These are phyloP conservation scores for Amanita brunnescens DNA, from an alignment of 768 basidiomycete genomes.

Conservation along the genomic window DNA sequence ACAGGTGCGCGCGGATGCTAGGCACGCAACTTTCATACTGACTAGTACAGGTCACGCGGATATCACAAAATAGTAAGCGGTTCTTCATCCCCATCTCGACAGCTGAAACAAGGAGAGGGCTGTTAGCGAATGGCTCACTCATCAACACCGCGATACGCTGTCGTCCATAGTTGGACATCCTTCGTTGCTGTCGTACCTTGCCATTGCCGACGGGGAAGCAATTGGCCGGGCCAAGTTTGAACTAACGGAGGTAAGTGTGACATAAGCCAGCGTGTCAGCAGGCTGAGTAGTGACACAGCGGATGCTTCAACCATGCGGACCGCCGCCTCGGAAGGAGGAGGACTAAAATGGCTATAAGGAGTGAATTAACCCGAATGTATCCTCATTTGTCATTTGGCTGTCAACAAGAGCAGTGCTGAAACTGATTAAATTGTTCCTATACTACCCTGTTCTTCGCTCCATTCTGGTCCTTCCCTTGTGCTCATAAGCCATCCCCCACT, in stretches of 20 bases:
- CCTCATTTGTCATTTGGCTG: background rate
- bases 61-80: constrained; percentile 89
- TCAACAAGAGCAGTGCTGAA: background rate
- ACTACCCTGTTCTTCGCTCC: background rate
- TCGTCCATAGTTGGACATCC: constrained; percentile 91
- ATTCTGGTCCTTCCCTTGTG: background rate
- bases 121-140: constrained; percentile 90
- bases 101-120: constrained; percentile 7
- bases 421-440: constrained; percentile 1
- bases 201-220: constrained; percentile 93
- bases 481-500: background rate
- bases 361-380: background rate
- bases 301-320: constrained; percentile 93
- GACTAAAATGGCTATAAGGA: constrained; percentile 29
- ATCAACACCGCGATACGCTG: constrained; percentile 95
- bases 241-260: constrained; percentile 7
- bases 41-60: constrained; percentile 77
- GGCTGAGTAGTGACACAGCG: constrained; percentile 36
- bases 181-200: constrained; percentile 74
- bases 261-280: background rate
- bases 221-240: constrained; percentile 45
- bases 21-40: background rate
- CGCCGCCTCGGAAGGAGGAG: constrained; percentile 85
- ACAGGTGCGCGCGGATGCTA: constrained; percentile 55
- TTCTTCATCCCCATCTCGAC: constrained; percentile 7